Evolutionary conservation across 441 rosid genomes (phyloP), one percentile per base, ranked within the genome.

Genomic region (Pelargonium fulgidum): DNA sequence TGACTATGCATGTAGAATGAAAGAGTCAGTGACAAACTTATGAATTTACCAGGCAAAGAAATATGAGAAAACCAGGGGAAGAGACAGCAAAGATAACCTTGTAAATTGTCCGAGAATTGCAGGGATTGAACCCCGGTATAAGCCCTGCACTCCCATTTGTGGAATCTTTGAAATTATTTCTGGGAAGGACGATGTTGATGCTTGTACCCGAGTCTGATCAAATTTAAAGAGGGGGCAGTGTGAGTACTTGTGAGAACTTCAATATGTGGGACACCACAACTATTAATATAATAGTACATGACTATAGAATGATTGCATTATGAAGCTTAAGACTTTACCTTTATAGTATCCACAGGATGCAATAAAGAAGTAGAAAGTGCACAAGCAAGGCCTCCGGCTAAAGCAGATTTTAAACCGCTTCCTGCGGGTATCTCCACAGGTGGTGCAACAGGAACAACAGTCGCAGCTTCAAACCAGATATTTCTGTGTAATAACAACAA

Each of bases 391-490:
- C 97, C 99, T 59, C 99, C 99, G 5, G 99, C 99, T 83, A 94
- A 81, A 66, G 99, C 99, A 70, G 99, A 89, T 79, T 83, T 85
- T 50, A 91, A 79, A 79, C 91, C 97, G 77, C 88, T 91, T 81
- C 89, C 96, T 68, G 96, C 85, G 72, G 87, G 97, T 65, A 89
- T 82, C 70, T 85, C 91, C 76, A 87, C 87, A n/a, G 97, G 93
- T 39, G 97, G 97, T 70, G 97, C 85, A 78, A 91, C 99, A 69
- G 96, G 89, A 78, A 91, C 96, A 72, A 84, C 94, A 64, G 96
- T 94, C 3, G 99, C 99, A 68, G 99, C 91, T 87, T 94, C 96
- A 82, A 91, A 93, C 99, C 97, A 93, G 81, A 91, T 88, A 66
- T 79, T 85, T 83, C 99, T 94, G 83, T 62, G 73, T 13, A 82